Base-by-base conservation (phyloP, 179 eudicot genomes). In the Silene noctiflora region DNA sequence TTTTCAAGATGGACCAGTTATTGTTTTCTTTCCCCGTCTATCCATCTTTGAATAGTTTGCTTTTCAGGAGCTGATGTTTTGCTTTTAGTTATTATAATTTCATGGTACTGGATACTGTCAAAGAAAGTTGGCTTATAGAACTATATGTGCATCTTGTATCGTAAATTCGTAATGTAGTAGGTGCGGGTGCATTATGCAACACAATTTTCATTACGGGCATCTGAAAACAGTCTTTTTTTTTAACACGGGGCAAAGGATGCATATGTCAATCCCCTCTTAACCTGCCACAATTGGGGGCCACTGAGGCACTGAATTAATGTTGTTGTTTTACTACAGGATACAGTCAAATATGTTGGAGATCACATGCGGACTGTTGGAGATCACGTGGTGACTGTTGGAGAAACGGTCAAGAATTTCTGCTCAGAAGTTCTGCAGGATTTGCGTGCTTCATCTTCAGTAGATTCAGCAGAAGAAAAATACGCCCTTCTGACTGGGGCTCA, bases 341-440 rank as follows among this genome's bases (percentile, higher is more conserved):
- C 96, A 13, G 85, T 87, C 69, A 86, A 86, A 78, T 89, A 81
- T 82, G 89, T 91, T 21, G 98, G 88, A 66, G 83, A 86, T 86
- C 94, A 87, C 81, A 91, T 86, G 71, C 86, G 81, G 73, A 88
- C 86, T 61, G 96, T 91, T 61, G 92, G 33, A 29, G 33, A 29
- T 29, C 33, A 29, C 4, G 33, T 29, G 33, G 33, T 3, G 33
- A 33, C 39, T 33, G 39, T 33, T 33, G 39, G 96, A 71, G 84
- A 82, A 33, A 86, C 82, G 83, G 90, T 93, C 73, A 88, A 93
- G 87, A 91, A 87, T 78, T 87, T 93, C 82, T 93, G 82, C 67
- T 76, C 98, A 69, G 96, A 89, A 35, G 90, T 93, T 60, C 71
- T 88, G 85, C 81, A 88, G 72, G 98, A 93, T 87, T 75, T 91